These are phyloP conservation scores for Paracoccidioides lutzii DNA, from an alignment of 2,329 filamentous ascomycete species.

Conservation along the genomic window DNA sequence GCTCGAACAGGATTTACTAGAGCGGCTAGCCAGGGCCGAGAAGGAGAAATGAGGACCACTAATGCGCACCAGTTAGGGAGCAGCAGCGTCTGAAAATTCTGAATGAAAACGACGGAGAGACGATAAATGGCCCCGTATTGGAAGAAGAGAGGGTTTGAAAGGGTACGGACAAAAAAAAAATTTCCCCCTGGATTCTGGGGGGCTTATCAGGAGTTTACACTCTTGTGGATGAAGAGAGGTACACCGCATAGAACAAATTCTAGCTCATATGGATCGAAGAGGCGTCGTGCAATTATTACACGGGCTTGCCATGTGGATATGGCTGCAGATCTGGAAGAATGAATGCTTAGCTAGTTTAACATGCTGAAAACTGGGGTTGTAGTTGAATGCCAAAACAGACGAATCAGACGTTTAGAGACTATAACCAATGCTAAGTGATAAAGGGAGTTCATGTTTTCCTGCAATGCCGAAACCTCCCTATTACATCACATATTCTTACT, in stretches of 20 bases:
- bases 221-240: not conserved
- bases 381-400: too few species aligned
- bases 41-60: not conserved
- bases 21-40: not conserved
- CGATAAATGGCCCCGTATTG: not conserved
- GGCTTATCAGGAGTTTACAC: not conserved
- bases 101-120: not conserved
- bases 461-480: too few species aligned
- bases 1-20: slow-evolving; percentile 1
- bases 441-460: too few species aligned
- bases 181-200: slow-evolving; percentile 1
- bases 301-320: not conserved
- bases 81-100: slow-evolving; percentile 1
- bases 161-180: not conserved
- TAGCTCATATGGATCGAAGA: not conserved
- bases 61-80: not conserved
- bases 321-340: too few species aligned
- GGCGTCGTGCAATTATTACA: not conserved
- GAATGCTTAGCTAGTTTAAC: too few species aligned
- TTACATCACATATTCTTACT: too few species aligned
- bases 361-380: too few species aligned
- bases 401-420: too few species aligned
- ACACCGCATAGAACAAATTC: not conserved
- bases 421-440: too few species aligned
- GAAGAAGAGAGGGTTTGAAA: not conserved